Evolutionary conservation across 129 eudicot species (phyloP).

Genomic region (Scalesia atractyloides): DNA sequence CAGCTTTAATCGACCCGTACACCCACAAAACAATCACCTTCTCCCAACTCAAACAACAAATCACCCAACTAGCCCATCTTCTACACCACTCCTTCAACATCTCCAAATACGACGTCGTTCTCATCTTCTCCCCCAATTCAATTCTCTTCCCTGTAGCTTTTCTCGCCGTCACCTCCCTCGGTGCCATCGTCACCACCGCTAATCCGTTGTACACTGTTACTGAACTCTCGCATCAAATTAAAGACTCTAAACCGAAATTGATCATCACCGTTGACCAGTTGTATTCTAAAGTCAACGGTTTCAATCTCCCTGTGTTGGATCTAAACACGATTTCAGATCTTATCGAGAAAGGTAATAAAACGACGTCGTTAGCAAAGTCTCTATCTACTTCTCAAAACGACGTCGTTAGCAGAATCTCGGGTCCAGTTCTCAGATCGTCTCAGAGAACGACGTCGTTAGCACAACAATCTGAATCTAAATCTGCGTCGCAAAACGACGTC

Average conservation of each 20-base stretch:
- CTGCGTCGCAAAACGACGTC: too few species aligned
- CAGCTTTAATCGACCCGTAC: constrained; percentile 43
- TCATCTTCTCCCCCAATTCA: constrained; percentile 49
- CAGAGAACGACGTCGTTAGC: too few species aligned
- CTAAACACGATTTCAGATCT: constrained; percentile 17
- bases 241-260: constrained; percentile 33
- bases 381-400: too few species aligned
- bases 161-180: constrained; percentile 34
- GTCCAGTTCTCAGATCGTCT: neutral
- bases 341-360: neutral
- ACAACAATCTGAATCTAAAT: too few species aligned
- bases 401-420: too few species aligned
- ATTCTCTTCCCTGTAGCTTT: constrained; percentile 38
- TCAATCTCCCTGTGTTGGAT: constrained; percentile 21
- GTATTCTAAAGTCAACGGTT: constrained; percentile 22
- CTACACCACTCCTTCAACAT: constrained; percentile 19
- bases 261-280: constrained; percentile 34
- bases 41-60: constrained; percentile 25
- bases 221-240: constrained; percentile 41
- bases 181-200: constrained; percentile 46
- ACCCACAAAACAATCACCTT: constrained; percentile 24
- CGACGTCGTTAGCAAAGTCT: too few species aligned
- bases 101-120: constrained; percentile 39
- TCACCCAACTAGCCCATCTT: constrained; percentile 20
- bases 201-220: constrained; percentile 39